phyloP scores from a whole-genome alignment of 257 asterid species.

The Ajuga chamaepitys region DNA sequence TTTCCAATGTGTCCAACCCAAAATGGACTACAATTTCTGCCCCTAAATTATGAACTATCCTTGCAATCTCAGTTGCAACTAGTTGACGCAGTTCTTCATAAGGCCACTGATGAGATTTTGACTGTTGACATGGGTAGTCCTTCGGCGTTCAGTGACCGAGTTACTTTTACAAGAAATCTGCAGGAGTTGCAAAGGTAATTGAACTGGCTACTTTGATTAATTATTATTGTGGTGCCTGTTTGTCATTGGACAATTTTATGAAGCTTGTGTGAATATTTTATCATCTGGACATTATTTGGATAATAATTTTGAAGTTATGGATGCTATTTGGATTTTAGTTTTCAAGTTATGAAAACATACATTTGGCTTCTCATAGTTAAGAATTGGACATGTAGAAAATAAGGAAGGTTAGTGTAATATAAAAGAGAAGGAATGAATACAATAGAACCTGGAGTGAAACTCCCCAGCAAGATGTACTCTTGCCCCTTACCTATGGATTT shows the following conservation, averaged over 20 bases:
- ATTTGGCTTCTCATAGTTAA: no score
- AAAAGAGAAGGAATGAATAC: no score
- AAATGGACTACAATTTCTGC: slow-evolving; percentile 77
- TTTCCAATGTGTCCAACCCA: slow-evolving; percentile 70
- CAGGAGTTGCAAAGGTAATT: slow-evolving; percentile 72
- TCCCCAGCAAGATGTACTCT: no score
- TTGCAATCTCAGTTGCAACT: slow-evolving; percentile 65
- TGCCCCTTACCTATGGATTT: no score
- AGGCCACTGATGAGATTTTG: slow-evolving; percentile 93
- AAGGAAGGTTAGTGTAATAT: no score
- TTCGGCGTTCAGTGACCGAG: slow-evolving; percentile 34
- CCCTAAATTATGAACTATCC: slow-evolving; percentile 63
- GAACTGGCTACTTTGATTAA: background rate
- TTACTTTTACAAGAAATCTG: slow-evolving; percentile 57
- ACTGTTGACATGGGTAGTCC: slow-evolving; percentile 62
- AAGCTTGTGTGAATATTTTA: background rate
- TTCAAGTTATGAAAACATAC: background rate
- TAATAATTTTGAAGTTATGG: no score
- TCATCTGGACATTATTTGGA: background rate
- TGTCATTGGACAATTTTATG: background rate
- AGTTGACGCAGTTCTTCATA: slow-evolving; percentile 80
- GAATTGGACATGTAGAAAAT: background rate
- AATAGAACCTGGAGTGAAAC: no score
- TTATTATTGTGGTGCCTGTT: background rate
- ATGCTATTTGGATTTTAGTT: background rate